Conservation (phyloP, 306 rosid genomes). For the Prunus campanulata region DNA sequence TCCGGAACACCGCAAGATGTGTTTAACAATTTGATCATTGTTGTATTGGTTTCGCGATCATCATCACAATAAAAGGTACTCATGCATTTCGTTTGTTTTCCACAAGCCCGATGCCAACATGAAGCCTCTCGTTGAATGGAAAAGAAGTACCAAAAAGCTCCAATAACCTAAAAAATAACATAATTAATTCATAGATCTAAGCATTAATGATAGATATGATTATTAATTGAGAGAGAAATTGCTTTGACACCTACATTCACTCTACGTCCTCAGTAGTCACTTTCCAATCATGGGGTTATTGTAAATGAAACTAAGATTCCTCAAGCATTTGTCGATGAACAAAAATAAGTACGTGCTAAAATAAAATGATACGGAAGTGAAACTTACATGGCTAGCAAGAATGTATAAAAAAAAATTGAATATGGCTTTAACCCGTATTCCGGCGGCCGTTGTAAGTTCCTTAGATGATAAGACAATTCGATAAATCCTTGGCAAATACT, state of each 20-base stretch:
- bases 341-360: too few relatives aligned
- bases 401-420: conserved; percentile 29
- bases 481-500: conserved; percentile 22
- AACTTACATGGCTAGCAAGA: conserved; percentile 32
- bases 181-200: too few relatives aligned
- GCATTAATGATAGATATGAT: too few relatives aligned
- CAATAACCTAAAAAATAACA: conserved; percentile 16
- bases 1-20: fast-evolving
- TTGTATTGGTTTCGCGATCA: too few relatives aligned
- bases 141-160: conserved; percentile 29
- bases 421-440: conserved; percentile 12
- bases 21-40: fast-evolving
- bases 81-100: background rate
- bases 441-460: background rate
- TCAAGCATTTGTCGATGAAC: too few relatives aligned
- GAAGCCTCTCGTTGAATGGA: conserved; percentile 7
- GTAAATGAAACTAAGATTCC: too few relatives aligned
- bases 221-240: too few relatives aligned
- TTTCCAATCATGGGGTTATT: too few relatives aligned
- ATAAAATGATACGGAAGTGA: too few relatives aligned
- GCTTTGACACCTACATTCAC: too few relatives aligned
- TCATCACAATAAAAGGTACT: too few relatives aligned
- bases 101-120: background rate
- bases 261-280: too few relatives aligned
- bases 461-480: conserved; percentile 10